Evolutionary conservation across 2,329 filamentous ascomycete genomes (phyloP), one percentile per base, ranked within the genome.

Genomic region (Claviceps capensis): DNA sequence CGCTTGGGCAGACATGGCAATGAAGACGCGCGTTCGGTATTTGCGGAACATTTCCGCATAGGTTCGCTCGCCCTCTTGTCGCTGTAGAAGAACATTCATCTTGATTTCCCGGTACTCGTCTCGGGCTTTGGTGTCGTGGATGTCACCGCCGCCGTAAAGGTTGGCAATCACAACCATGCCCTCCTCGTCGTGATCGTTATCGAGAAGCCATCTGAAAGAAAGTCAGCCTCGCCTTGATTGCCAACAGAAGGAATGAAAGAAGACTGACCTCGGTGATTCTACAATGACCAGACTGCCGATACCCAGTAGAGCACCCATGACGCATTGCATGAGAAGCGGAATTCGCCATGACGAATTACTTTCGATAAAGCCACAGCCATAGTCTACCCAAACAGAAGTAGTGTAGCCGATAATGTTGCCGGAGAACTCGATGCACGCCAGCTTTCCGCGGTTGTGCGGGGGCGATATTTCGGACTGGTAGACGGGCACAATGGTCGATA

Each of bases 81-180:
- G 86, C 67, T 91, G 84, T 23, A 97, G 74, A 37, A 98, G 78
- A 34, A 98, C 93, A 61, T 91, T 84, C 88, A 96, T 95, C 74
- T 98, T 98, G 73, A 98, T 98, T 63, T 97, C 93, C 61, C 91
- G 87, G 69, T 94, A 98, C 68, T 98, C 93, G 52, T 96, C 90
- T 53, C 90, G 82, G 1, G 93, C 93, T 68, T 94, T 93, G 54
- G 84, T 72, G 66, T 95, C 87, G 69, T 96, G 90, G 55, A 97
- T 90, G 66, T 98, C 93, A 55, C 93, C 93, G 63, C 86, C 88
- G 52, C 93, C 93, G 63, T 97, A 97, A 6, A 98, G 76, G 65
- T 97, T 97, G 54, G 93, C 93, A 70, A 98, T 97, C 48, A 98
- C 93, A 30, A 96, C 85, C 69, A 98, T 96, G 50, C 93, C 93